Conservation (phyloP, 2,329 filamentous ascomycete species). For the Sporothrix pallida region DNA sequence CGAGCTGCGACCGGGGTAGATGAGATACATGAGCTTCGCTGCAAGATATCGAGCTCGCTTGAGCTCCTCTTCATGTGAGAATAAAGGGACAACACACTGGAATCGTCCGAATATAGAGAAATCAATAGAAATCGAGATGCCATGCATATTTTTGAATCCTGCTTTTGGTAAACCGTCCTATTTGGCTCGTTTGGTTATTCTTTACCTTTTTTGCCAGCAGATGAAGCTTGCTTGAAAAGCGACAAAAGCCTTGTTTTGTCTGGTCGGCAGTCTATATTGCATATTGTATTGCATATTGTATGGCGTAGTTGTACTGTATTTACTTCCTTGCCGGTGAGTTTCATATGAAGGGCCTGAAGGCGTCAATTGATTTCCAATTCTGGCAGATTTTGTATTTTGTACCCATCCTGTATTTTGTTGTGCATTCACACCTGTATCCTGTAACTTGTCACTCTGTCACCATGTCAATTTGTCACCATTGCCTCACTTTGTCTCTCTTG, state of each 20-base stretch:
- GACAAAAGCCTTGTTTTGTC: neutral
- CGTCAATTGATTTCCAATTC: neutral
- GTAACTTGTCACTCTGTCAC: neutral
- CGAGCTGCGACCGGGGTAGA: neutral
- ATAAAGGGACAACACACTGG: neutral
- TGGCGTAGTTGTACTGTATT: neutral
- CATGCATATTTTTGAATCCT: neutral
- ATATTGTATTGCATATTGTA: constrained; percentile 23
- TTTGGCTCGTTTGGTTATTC: no score
- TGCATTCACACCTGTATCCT: neutral
- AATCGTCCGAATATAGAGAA: neutral
- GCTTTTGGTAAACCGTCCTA: neutral
- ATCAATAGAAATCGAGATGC: neutral
- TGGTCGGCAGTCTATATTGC: constrained; percentile 16
- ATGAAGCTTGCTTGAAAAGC: neutral
- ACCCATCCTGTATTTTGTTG: neutral
- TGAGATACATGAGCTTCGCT: neutral
- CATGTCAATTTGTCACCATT: neutral
- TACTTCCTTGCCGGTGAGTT: neutral
- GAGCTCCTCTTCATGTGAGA: neutral
- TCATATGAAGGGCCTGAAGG: neutral
- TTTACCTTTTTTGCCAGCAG: neutral
- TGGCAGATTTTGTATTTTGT: constrained; percentile 1
- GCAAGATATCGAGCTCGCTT: neutral
- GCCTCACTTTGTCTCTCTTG: neutral